Evolutionary conservation across 768 basidiomycete species (phyloP).

Genomic region (Auriscalpium orientale): DNA sequence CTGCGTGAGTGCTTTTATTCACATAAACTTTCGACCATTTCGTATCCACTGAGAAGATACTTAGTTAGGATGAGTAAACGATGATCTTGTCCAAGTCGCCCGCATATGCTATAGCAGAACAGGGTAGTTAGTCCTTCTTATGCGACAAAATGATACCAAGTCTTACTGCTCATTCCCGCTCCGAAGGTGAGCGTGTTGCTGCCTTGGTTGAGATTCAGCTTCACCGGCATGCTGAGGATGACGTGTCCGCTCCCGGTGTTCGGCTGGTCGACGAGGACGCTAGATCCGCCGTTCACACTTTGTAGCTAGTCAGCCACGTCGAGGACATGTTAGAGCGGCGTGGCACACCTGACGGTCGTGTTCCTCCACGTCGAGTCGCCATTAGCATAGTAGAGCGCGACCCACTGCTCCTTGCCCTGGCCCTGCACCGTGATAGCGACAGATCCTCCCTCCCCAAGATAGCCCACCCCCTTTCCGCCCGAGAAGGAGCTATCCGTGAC

Average conservation of each 20-base stretch:
- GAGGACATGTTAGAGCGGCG: too few species aligned
- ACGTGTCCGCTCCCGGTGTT: constrained; percentile 48
- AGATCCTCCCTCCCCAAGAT: constrained; percentile 50
- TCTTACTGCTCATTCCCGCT: constrained; percentile 42
- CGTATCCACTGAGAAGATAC: too few species aligned
- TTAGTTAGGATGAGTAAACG: constrained; percentile 32
- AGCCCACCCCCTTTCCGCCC: constrained; percentile 47
- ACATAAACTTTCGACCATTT: too few species aligned
- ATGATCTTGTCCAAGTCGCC: constrained; percentile 56
- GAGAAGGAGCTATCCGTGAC: constrained; percentile 40
- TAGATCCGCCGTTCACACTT: constrained; percentile 53
- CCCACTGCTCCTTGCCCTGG: constrained; percentile 47
- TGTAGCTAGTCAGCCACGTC: too few species aligned
- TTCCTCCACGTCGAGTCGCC: constrained; percentile 54
- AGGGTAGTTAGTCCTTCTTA: not conserved
- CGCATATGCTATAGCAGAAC: constrained; percentile 33
- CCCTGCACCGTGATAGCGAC: constrained; percentile 51
- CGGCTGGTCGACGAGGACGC: constrained; percentile 47
- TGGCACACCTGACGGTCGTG: constrained; percentile 44
- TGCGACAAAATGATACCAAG: constrained; percentile 1
- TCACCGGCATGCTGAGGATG: constrained; percentile 49
- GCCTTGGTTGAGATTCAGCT: constrained; percentile 40
- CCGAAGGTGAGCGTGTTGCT: constrained; percentile 45
- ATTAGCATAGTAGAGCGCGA: constrained; percentile 54
- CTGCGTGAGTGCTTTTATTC: too few species aligned